Conservation (phyloP, 192 early-diverging fungal species). For the Allomyces javanicus region DNA sequence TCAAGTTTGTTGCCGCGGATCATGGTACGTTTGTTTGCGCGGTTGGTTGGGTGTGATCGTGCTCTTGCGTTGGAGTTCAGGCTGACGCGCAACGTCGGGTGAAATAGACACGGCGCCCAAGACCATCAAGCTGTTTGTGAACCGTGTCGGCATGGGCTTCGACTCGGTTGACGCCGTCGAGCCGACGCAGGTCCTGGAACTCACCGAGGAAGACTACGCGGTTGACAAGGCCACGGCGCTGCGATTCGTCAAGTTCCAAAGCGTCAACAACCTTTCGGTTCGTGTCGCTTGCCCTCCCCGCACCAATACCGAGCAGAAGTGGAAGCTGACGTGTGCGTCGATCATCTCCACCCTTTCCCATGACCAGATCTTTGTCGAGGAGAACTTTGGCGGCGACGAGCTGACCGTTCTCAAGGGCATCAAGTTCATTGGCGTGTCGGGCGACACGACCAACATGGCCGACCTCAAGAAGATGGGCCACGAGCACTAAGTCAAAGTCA, state of each 20-base stretch:
- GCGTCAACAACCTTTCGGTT: constrained; percentile 54
- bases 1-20: constrained; percentile 29
- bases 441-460: constrained; percentile 33
- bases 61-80: not conserved
- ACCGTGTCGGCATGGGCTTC: constrained; percentile 60
- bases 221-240: constrained; percentile 46
- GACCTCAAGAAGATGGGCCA: constrained; percentile 9
- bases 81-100: not conserved
- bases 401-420: constrained; percentile 62
- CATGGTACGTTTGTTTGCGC: constrained; percentile 6
- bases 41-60: not conserved
- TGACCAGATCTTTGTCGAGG: constrained; percentile 50
- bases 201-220: constrained; percentile 47
- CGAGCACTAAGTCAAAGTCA: not conserved
- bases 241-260: constrained; percentile 89
- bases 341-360: not conserved
- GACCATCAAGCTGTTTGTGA: constrained; percentile 70
- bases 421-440: constrained; percentile 51
- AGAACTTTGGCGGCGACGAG: constrained; percentile 69
- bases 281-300: not conserved
- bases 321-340: not conserved
- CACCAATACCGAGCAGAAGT: no score
- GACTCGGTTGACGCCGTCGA: constrained; percentile 64
- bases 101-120: constrained; percentile 53
- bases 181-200: constrained; percentile 52